Evolutionary conservation across 306 rosid genomes (phyloP), one percentile per base, ranked within the genome.

Genomic region (Ziziphus jujuba): DNA sequence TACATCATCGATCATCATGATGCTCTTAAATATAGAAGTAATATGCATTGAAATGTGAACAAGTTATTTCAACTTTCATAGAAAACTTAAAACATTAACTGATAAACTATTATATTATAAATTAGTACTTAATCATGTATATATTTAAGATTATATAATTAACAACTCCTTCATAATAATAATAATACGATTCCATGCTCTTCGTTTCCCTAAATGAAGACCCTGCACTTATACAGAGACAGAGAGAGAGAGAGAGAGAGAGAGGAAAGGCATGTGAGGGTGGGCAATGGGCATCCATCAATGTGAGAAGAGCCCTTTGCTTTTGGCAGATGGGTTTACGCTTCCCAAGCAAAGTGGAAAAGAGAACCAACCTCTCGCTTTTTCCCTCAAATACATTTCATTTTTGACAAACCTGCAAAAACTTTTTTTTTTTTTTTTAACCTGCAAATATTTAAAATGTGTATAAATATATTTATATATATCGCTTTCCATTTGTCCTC

Each of bases 261-360:
- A 23, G 53, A 17, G 35, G 33, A 66, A 56, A 40, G 62, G 56
- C 91, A 88, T 86, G 92, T 82, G 90, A 74, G 69, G 24, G 4
- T 52, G 33, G 69, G 74, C 34, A 25, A 4, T 52, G 33, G 69
- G 74, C 34, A 48, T 70, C 7, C 81, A 75, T 79, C 80, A 79
- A 83, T 74, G 73, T 61, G 72, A 49, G 73, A 68, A 75, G 73
- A 47, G 45, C 63, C 64, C 71, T 40, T n/a, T 65, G 78, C 82
- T 81, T 80, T 84, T 71, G 82, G 79, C 89, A 59, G 69, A 73
- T 48, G 31, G 68, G 81, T 20, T 48, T 75, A 58, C 87, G 73
- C 38, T 28, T 85, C 84, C 87, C 89, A 68, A 84, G 73, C 73
- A 79, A 76, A 74, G 59, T 67, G 66, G 53, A 57, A 60, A 61